phyloP scores from a whole-genome alignment of 805 yeast genomes.

The Myxozyma melibiosi region DNA sequence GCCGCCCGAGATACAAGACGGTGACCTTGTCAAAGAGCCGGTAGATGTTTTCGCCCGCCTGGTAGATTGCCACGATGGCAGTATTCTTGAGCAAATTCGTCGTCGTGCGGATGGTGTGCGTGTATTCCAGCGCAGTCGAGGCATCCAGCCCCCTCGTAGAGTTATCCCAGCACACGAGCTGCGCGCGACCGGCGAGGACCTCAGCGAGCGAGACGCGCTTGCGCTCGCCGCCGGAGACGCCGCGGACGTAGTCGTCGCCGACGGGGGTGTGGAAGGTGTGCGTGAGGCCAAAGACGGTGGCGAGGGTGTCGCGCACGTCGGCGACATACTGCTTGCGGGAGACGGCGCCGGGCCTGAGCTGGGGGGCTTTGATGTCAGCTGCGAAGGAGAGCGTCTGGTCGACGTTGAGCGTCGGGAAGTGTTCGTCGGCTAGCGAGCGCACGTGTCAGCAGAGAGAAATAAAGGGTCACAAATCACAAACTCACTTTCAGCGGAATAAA shows the following conservation, averaged over 20 bases:
- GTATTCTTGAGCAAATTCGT: conserved; percentile 53
- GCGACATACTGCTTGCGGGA: conserved; percentile 56
- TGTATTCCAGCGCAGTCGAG: conserved; percentile 68
- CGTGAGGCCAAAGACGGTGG: conserved; percentile 50
- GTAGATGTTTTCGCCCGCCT: conserved; percentile 57
- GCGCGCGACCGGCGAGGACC: conserved; percentile 50
- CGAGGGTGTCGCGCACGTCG: conserved; percentile 77
- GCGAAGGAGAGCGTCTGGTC: conserved; percentile 74
- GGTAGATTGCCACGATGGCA: conserved; percentile 64
- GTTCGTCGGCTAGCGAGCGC: conserved; percentile 39
- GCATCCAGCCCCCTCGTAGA: conserved; percentile 72
- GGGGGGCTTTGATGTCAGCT: conserved; percentile 67
- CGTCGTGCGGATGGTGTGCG: conserved; percentile 57
- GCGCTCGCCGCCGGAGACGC: conserved; percentile 63
- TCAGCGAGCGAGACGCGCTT: conserved; percentile 61
- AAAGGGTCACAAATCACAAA: background rate
- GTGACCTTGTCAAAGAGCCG: conserved; percentile 57
- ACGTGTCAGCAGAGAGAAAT: background rate
- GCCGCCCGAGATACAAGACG: conserved; percentile 57
- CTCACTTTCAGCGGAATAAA: conserved; percentile 39
- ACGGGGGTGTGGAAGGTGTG: conserved; percentile 50
- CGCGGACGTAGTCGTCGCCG: conserved; percentile 53
- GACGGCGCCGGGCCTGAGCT: conserved; percentile 51
- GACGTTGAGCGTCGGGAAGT: conserved; percentile 76
- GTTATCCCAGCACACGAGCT: conserved; percentile 63